Evolutionary conservation across 257 asterid genomes (phyloP).

Genomic region (Solanum stenotomum): DNA sequence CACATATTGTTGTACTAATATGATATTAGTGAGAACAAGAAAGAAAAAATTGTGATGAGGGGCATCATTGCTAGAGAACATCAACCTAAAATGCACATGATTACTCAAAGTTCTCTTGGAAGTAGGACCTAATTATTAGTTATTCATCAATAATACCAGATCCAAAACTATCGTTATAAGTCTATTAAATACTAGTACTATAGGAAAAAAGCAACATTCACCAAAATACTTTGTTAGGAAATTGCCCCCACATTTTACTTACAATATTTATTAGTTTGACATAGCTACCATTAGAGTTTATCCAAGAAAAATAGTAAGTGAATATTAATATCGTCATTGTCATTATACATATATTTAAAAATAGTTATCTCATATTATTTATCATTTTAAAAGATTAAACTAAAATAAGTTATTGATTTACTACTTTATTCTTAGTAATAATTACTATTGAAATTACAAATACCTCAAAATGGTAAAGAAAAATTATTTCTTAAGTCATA

Average conservation of each 20-base stretch:
- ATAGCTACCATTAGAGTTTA: background rate
- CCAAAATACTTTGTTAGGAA: background rate
- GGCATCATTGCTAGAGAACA: conserved; percentile 2
- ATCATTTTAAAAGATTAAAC: too few relatives aligned
- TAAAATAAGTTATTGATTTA: too few relatives aligned
- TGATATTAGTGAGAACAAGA: background rate
- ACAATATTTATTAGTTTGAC: background rate
- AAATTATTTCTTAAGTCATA: background rate
- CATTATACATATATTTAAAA: background rate
- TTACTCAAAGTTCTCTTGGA: background rate
- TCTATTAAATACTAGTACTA: background rate
- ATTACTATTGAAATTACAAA: too few relatives aligned
- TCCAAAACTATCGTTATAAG: background rate
- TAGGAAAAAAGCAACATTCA: background rate
- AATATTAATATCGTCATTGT: background rate
- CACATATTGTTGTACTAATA: background rate
- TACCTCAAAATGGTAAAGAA: background rate
- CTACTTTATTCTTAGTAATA: background rate
- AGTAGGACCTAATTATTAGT: background rate
- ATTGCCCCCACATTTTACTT: background rate
- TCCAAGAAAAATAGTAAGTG: background rate
- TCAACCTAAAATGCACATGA: conserved; percentile 6
- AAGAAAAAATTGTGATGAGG: background rate
- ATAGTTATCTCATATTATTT: background rate
- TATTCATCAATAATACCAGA: background rate